Conservation (phyloP, 2,329 filamentous ascomycete species). For the Trichoderma hamatum region DNA sequence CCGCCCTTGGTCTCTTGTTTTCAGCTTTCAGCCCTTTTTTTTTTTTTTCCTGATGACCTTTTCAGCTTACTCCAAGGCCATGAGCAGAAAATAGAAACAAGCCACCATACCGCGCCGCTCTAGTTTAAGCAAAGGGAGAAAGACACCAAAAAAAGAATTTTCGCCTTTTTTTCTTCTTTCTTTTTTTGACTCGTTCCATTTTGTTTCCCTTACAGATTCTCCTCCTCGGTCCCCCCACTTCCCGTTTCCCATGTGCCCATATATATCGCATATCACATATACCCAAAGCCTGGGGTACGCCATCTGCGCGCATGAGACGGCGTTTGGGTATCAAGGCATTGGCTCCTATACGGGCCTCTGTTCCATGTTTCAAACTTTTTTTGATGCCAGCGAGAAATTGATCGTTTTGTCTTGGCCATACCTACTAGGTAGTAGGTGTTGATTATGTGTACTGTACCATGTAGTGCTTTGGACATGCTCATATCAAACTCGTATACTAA, state of each 20-base stretch:
- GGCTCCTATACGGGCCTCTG: not conserved
- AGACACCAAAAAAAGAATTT: not conserved
- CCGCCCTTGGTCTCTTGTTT: not conserved
- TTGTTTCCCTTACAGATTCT: not conserved
- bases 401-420: not conserved
- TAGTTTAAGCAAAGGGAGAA: not conserved
- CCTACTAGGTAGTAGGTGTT: no score
- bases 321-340: not conserved
- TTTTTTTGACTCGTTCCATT: not conserved
- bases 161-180: not conserved
- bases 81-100: not conserved
- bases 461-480: no score
- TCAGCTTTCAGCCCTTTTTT: slow-evolving; percentile 14
- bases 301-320: not conserved
- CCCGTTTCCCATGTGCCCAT: not conserved
- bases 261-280: not conserved
- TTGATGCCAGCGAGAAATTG: not conserved
- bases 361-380: not conserved
- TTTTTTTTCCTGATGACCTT: not conserved
- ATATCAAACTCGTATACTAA: no score
- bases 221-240: not conserved
- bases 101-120: slow-evolving; percentile 6
- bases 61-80: not conserved
- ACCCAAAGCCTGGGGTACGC: not conserved
- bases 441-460: no score